Evolutionary conservation across 2,329 filamentous ascomycete genomes (phyloP).

Genomic region (Arthrobotrys musiformis): DNA sequence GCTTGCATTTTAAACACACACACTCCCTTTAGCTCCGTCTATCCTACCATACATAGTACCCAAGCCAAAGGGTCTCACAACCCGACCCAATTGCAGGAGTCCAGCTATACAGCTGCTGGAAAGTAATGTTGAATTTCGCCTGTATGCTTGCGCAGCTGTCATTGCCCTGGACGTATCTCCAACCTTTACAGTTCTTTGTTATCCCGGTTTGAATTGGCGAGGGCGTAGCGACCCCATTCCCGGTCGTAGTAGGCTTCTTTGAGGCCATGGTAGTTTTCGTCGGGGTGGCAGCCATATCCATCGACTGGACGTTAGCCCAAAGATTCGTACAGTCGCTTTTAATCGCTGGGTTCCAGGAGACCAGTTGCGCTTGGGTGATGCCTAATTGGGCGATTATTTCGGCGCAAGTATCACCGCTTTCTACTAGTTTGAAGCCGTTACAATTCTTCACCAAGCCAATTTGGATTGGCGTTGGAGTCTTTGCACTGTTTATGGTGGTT

Average conservation of each 20-base stretch:
- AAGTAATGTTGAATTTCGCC: too few species aligned
- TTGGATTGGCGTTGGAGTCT: constrained; percentile 10
- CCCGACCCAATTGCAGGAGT: too few species aligned
- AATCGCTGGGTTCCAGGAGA: constrained; percentile 18
- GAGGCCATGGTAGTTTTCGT: neutral
- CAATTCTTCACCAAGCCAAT: neutral
- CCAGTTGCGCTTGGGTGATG: neutral
- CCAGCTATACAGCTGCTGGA: too few species aligned
- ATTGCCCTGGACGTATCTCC: too few species aligned
- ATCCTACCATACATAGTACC: too few species aligned
- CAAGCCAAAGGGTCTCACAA: too few species aligned
- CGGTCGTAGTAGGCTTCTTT: neutral
- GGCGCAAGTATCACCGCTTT: constrained; percentile 12
- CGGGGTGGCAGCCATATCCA: neutral
- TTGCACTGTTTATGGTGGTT: too few species aligned
- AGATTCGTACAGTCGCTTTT: constrained; percentile 8
- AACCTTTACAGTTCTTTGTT: constrained; percentile 16
- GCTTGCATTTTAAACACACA: too few species aligned
- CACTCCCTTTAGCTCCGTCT: too few species aligned
- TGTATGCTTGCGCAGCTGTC: too few species aligned
- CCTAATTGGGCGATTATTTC: neutral
- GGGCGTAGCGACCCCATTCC: neutral
- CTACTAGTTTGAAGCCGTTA: neutral
- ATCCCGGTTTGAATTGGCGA: constrained; percentile 12
- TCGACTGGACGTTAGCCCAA: neutral